Evolutionary conservation across 441 rosid species (phyloP), one percentile per base, ranked within the genome.

Genomic region (Populus hybrid): DNA sequence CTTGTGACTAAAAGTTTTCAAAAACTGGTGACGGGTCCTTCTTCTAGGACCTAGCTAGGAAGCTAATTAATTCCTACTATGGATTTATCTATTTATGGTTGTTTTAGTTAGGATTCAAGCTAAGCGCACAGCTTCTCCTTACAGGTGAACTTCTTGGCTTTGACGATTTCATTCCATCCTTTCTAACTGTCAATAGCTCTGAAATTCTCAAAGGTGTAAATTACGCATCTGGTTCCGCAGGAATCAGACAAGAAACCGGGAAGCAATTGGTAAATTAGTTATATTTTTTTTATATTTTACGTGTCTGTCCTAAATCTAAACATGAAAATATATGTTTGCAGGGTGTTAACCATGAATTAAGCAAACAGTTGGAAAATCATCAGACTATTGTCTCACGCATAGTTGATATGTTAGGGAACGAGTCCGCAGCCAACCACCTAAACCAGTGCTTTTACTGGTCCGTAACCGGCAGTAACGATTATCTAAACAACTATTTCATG

Each of bases 201-300:
- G 87, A 81, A 28, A 84, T 90, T 46, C 88, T 93, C 34, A 35
- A 66, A 46, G 95, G 97, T 10, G 91, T 90, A 20, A 91, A 93
- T 76, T 93, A 89, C 68, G 94, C 91, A 67, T 91, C 97, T 3
- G 94, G 91, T 0, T 85, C 90, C 2, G 91, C 94, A 4, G 97
- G 95, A 81, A 93, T 93, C 74, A 74, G 84, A 8, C 81, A 81
- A 1, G 95, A 93, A 84, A 88, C 90, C 3, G 92, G 91, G 73
- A 63, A 78, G 66, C 79, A 85, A 28, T 30, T 80, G 91, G 95
- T 92, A 68, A 67, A 9, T 30, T 67, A 10, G 21, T 21, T 65
- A 4, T 28, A 83, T 26, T 20, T 18, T 32, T 14, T 12, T n/a
- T 5, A 67, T 30, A 24, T 38, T 6, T 32, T 54, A 1, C 2